Evolutionary conservation across 129 eudicot genomes (phyloP).

Genomic region (Tanacetum coccineum): DNA sequence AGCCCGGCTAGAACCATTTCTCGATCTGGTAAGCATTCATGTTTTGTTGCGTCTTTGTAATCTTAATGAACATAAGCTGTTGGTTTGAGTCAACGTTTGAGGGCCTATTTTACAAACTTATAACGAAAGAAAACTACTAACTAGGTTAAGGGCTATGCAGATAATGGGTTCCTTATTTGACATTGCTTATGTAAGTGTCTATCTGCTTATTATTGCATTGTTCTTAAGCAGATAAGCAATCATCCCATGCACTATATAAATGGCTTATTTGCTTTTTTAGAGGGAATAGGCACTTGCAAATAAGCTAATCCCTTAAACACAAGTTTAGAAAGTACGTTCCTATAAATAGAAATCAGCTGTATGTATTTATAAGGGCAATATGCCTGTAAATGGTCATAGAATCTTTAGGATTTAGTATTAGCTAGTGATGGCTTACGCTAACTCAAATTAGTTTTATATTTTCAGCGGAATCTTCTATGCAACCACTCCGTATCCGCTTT

Average conservation of each 20-base stretch:
- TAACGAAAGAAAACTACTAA: not conserved
- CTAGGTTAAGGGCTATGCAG: no score
- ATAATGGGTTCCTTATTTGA: no score
- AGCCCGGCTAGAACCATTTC: conserved; percentile 66
- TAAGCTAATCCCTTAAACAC: no score
- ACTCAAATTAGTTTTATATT: conserved; percentile 8
- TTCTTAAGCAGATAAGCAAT: no score
- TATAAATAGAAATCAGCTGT: not conserved
- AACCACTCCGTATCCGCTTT: conserved; percentile 68
- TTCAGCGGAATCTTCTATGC: conserved; percentile 49
- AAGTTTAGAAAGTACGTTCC: not conserved
- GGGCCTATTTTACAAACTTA: no score
- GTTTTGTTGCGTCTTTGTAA: conserved; percentile 11
- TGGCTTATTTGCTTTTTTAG: no score
- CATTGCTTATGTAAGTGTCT: no score
- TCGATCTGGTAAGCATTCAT: conserved; percentile 43
- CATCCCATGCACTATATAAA: no score
- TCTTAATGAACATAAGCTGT: not conserved
- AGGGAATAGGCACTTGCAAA: no score
- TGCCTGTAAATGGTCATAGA: not conserved
- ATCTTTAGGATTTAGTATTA: not conserved
- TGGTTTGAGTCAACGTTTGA: not conserved
- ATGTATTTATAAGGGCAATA: no score
- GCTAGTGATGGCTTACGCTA: conserved; percentile 13
- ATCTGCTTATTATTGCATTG: no score